Percentiles rank a stretch among this genome's conserved stretches.
Evolutionary conservation across 495 filamentous ascomycete genomes (phyloP).

Genomic region (Opeltia flavorubescens): DNA sequence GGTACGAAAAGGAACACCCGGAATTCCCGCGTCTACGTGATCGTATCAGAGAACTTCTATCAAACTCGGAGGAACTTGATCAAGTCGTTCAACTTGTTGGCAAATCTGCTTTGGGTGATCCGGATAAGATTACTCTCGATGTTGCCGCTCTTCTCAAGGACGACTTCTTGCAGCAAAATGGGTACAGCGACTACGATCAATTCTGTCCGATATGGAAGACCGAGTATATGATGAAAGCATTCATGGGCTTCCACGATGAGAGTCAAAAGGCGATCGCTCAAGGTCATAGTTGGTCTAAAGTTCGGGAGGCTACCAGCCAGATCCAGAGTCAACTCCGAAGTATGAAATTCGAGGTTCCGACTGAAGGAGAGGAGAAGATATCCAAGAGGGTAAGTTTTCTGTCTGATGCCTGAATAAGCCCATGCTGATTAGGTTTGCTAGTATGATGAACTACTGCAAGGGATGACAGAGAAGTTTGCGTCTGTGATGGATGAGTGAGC

Average conservation of each 20-base stretch:
- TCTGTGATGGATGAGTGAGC: slow-evolving; percentile 80
- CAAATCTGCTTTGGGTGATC: slow-evolving; percentile 89
- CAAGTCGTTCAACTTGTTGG: slow-evolving; percentile 98
- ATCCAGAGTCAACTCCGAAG: slow-evolving; percentile 67
- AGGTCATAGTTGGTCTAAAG: slow-evolving; percentile 80
- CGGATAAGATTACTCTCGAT: slow-evolving; percentile 97
- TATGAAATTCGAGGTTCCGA: slow-evolving; percentile 94
- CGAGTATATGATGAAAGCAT: slow-evolving; percentile 99
- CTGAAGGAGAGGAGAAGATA: slow-evolving; percentile 58
- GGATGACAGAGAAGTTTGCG: slow-evolving; percentile 92
- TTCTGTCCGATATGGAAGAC: slow-evolving; percentile 99
- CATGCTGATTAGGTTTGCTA: slow-evolving; percentile 21
- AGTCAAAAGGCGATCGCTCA: slow-evolving; percentile 86
- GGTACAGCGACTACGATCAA: slow-evolving; percentile 96
- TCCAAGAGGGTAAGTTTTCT: slow-evolving; percentile 52
- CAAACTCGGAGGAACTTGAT: slow-evolving; percentile 92
- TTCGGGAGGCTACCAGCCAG: slow-evolving; percentile 77
- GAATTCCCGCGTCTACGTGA: slow-evolving; percentile 90
- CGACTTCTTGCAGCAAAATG: slow-evolving; percentile 98
- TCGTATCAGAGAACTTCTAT: slow-evolving; percentile 79
- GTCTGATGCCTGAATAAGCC: not conserved
- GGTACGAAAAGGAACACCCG: slow-evolving; percentile 80
- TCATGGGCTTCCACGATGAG: slow-evolving; percentile 97
- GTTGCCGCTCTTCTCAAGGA: slow-evolving; percentile 89
- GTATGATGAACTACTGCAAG: slow-evolving; percentile 85